A percentile compares a stretch with the other conserved stretches of the same genome.
phyloP scores from a whole-genome alignment of 305 asterid genomes.

The Fraxinus sp. region DNA sequence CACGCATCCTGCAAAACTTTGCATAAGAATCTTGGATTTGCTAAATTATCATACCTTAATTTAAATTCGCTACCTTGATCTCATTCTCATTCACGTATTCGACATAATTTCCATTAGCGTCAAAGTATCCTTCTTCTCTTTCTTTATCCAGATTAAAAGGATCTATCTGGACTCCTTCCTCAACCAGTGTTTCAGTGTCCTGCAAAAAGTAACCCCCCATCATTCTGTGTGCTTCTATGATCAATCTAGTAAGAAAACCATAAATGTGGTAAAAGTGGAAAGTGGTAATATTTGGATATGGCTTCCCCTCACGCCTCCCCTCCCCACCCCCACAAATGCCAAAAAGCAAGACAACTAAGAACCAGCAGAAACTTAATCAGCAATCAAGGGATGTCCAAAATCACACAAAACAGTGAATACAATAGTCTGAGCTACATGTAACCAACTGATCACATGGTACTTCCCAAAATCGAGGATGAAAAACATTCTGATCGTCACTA shows the following conservation, averaged over 20 bases:
- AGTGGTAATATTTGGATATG: background rate
- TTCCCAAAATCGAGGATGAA: background rate
- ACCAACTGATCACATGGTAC: background rate
- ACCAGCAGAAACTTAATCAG: background rate
- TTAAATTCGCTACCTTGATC: slow-evolving; percentile 56
- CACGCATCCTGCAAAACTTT: slow-evolving; percentile 79
- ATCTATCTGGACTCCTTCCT: slow-evolving; percentile 71
- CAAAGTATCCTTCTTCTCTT: slow-evolving; percentile 96
- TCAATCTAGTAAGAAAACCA: slow-evolving; percentile 2
- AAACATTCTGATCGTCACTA: background rate
- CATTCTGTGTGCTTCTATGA: slow-evolving; percentile 17
- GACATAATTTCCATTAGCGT: slow-evolving; percentile 80
- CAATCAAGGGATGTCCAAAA: background rate
- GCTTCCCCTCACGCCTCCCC: background rate
- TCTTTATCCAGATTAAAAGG: slow-evolving; percentile 87
- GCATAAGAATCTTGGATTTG: slow-evolving; percentile 23
- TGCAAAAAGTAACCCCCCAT: slow-evolving; percentile 39
- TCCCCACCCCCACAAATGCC: background rate
- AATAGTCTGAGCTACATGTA: background rate
- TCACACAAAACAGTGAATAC: background rate
- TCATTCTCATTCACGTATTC: slow-evolving; percentile 63
- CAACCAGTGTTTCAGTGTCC: slow-evolving; percentile 69
- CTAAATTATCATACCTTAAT: slow-evolving; percentile 16
- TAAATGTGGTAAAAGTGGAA: background rate
- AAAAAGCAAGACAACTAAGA: background rate